phyloP scores from a whole-genome alignment of 768 basidiomycete genomes.

The Leccinum longicurvipes region DNA sequence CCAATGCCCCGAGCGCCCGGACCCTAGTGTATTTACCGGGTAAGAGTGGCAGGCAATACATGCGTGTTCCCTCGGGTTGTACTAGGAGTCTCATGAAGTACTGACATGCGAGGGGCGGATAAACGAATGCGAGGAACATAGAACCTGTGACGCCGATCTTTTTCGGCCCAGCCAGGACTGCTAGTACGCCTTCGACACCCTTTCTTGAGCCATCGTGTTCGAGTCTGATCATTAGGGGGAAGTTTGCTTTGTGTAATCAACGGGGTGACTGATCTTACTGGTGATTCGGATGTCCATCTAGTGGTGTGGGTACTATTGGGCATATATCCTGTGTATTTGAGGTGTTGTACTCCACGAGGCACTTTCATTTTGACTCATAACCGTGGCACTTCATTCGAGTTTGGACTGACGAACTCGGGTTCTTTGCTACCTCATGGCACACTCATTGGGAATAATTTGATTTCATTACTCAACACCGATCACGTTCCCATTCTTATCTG shows the following conservation, averaged over 20 bases:
- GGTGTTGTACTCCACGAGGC: neutral
- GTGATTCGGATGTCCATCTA: slow-evolving; percentile 1
- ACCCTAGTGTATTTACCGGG: slow-evolving; percentile 37
- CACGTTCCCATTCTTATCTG: too few species aligned
- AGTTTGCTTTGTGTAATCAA: neutral
- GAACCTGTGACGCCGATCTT: slow-evolving; percentile 6
- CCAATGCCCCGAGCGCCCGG: slow-evolving; percentile 25
- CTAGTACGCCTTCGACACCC: neutral
- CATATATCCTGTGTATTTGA: neutral
- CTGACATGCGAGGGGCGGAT: slow-evolving; percentile 45
- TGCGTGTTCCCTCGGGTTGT: slow-evolving; percentile 38
- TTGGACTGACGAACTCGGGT: neutral
- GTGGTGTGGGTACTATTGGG: neutral
- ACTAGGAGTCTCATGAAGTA: slow-evolving; percentile 54
- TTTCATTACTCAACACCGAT: too few species aligned
- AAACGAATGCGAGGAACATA: slow-evolving; percentile 34
- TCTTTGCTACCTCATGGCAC: neutral
- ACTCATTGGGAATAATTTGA: too few species aligned
- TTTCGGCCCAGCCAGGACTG: slow-evolving; percentile 2
- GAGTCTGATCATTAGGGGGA: neutral
- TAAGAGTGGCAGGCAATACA: slow-evolving; percentile 46
- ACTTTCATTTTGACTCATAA: neutral
- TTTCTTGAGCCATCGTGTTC: neutral
- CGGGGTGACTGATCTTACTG: slow-evolving; percentile 1
- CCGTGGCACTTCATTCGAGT: slow-evolving; percentile 1